Conservation (phyloP, 164 flowering plant genomes). For the Nymphaea thermarum region DNA sequence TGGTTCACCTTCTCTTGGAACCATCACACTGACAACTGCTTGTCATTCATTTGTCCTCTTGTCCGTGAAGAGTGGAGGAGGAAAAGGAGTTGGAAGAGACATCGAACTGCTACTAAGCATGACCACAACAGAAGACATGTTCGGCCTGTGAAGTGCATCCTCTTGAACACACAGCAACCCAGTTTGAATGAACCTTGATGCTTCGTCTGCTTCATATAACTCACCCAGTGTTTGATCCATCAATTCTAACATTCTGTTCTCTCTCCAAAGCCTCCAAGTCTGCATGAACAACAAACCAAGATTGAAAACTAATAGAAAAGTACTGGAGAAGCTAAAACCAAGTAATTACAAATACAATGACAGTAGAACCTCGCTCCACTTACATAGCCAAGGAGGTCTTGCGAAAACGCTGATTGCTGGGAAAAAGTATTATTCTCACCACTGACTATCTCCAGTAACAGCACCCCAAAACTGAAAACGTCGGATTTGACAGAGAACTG, state of each 20-base stretch:
- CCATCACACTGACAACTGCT: no score
- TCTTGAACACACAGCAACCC: constrained; percentile 46
- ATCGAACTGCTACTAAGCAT: constrained; percentile 12
- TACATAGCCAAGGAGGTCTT: no score
- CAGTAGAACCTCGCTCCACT: no score
- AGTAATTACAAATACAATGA: no score
- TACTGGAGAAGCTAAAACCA: no score
- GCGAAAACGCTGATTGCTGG: no score
- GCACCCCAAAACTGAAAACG: constrained; percentile 16
- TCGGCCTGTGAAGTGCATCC: constrained; percentile 27
- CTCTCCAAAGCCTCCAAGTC: constrained; percentile 38
- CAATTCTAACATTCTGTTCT: constrained; percentile 19
- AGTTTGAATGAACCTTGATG: constrained; percentile 30
- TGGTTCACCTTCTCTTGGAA: no score
- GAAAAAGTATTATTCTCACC: constrained; percentile 10
- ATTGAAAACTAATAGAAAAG: no score
- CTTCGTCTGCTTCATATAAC: constrained; percentile 9
- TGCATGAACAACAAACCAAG: constrained; percentile 4
- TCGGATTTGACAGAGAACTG: constrained; percentile 15
- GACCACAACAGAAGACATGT: constrained; percentile 28
- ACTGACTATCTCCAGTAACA: constrained; percentile 16
- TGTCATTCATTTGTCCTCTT: neutral
- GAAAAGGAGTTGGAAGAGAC: constrained; percentile 8
- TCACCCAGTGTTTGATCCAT: constrained; percentile 19
- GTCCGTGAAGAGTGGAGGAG: constrained; percentile 8